A percentile compares a stretch with the other conserved stretches of the same genome.
Conservation (phyloP, 1,284 basidiomycete genomes). For the Ustilago tritici region DNA sequence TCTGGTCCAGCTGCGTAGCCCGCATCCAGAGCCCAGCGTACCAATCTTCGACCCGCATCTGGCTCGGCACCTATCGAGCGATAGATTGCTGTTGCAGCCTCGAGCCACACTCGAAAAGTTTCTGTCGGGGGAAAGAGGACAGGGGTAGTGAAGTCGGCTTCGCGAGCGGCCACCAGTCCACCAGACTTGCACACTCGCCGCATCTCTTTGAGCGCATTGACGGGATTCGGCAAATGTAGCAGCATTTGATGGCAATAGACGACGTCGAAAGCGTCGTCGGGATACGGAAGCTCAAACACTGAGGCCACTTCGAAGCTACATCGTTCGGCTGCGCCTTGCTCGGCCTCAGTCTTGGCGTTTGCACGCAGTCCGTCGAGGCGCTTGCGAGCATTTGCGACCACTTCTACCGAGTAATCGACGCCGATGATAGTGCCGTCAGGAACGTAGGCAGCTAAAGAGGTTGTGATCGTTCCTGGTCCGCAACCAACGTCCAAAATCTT, state of each 20-base stretch:
- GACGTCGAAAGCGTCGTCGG: constrained; percentile 34
- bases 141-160: constrained; percentile 24
- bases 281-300: constrained; percentile 30
- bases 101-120: constrained; percentile 22
- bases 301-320: constrained; percentile 32
- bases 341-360: not conserved
- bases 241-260: constrained; percentile 46
- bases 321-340: constrained; percentile 4
- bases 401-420: constrained; percentile 31
- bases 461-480: constrained; percentile 46
- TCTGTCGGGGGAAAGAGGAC: constrained; percentile 20
- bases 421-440: constrained; percentile 33
- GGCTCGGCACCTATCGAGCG: constrained; percentile 37
- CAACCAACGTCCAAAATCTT: constrained; percentile 41
- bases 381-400: constrained; percentile 29
- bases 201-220: constrained; percentile 38
- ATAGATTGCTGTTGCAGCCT: constrained; percentile 16
- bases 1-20: constrained; percentile 17
- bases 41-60: constrained; percentile 33
- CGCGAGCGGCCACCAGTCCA: constrained; percentile 35
- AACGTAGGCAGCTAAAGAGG: constrained; percentile 26
- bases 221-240: constrained; percentile 30
- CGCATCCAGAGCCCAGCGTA: constrained; percentile 38
- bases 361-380: constrained; percentile 2
- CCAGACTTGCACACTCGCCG: constrained; percentile 37